These are phyloP conservation scores for Colletotrichum sp. DNA, from an alignment of 2,329 filamentous ascomycete species.

Conservation along the genomic window DNA sequence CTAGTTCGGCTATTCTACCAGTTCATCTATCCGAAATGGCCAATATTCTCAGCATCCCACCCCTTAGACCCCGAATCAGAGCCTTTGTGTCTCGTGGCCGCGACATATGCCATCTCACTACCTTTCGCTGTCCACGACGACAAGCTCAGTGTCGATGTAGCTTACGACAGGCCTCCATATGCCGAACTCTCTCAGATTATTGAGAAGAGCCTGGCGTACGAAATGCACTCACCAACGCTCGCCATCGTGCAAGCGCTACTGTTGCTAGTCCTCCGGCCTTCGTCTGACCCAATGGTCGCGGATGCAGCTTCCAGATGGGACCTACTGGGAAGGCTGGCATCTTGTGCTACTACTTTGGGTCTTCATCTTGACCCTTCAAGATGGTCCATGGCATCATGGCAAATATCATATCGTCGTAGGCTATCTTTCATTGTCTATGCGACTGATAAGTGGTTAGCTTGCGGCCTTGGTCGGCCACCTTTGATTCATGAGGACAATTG, in stretches of 20 bases:
- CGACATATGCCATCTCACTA: constrained; percentile 22
- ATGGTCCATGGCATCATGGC: constrained; percentile 19
- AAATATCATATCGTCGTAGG: constrained; percentile 18
- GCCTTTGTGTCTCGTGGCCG: constrained; percentile 11
- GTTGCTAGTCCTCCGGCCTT: constrained; percentile 5
- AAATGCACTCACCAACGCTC: constrained; percentile 23
- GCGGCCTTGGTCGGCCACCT: constrained; percentile 20
- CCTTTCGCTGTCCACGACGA: constrained; percentile 26
- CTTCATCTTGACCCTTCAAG: constrained; percentile 20
- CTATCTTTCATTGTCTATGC: constrained; percentile 22
- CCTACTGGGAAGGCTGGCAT: constrained; percentile 16
- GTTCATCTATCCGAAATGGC: not conserved
- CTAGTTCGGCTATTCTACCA: not conserved
- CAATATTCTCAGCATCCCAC: not conserved
- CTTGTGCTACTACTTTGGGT: constrained; percentile 21
- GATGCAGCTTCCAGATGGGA: constrained; percentile 22
- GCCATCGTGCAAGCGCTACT: not conserved
- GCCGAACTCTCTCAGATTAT: constrained; percentile 18
- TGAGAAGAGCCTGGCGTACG: constrained; percentile 9
- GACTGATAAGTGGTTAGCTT: constrained; percentile 24
- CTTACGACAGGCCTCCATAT: constrained; percentile 25
- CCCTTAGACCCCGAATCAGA: not conserved
- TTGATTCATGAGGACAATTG: constrained; percentile 1
- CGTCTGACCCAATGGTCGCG: constrained; percentile 22
- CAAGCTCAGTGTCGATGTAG: constrained; percentile 25